These are phyloP conservation scores for Phytophthora colocasiae DNA, from an alignment of 352 stramenopile species.

Conservation along the genomic window DNA sequence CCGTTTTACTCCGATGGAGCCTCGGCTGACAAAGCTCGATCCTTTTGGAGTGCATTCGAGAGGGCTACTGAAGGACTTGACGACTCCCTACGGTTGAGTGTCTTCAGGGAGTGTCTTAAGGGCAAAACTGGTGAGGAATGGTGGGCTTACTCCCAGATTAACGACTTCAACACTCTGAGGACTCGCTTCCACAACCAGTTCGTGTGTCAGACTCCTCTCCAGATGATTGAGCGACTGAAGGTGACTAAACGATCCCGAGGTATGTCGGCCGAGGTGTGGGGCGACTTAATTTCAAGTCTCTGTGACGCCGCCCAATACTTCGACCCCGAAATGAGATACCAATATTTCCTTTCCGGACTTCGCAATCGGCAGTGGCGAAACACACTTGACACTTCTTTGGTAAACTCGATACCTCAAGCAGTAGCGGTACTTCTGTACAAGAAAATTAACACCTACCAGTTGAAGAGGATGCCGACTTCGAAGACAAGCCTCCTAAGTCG, in stretches of 20 bases:
- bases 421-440: background rate
- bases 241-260: no score
- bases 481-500: no score
- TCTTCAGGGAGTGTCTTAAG: conserved; percentile 1
- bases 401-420: conserved; percentile 2
- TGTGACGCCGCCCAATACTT: background rate
- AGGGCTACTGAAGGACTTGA: background rate
- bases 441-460: background rate
- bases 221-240: no score
- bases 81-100: background rate
- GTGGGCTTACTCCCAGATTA: no score
- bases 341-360: conserved; percentile 1
- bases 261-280: no score
- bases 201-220: no score
- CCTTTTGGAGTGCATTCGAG: conserved; percentile 1
- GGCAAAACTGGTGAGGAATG: background rate
- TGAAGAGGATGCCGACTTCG: conserved; percentile 1
- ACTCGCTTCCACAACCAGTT: no score
- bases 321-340: background rate
- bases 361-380: background rate
- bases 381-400: background rate
- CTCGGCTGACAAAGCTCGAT: background rate
- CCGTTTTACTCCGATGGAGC: background rate
- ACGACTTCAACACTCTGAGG: no score
- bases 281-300: no score